Conservation (phyloP, 257 asterid genomes). For the Salvia splendens region DNA sequence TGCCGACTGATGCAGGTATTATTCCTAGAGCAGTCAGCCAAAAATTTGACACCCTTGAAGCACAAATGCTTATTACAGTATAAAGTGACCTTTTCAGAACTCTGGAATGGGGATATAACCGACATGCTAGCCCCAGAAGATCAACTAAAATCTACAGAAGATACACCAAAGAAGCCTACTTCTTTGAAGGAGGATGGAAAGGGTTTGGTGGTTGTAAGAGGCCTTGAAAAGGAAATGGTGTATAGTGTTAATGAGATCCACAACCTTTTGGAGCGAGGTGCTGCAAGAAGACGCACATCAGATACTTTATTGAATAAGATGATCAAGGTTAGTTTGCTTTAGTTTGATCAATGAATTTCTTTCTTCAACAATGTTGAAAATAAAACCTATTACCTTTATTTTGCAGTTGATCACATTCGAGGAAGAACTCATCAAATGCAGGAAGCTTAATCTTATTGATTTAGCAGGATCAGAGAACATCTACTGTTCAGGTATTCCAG, state of each 20-base stretch:
- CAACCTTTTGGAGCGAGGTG: conserved; percentile 78
- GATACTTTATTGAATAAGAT: conserved; percentile 77
- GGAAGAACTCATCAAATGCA: conserved; percentile 83
- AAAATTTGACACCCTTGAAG: conserved; percentile 81
- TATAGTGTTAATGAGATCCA: conserved; percentile 81
- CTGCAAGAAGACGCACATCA: conserved; percentile 76
- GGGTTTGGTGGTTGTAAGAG: conserved; percentile 73
- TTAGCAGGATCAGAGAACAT: conserved; percentile 91
- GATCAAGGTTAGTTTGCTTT: conserved; percentile 56
- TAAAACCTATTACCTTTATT: not conserved
- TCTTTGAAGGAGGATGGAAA: conserved; percentile 84
- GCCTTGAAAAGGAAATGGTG: conserved; percentile 88
- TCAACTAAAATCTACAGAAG: conserved; percentile 49
- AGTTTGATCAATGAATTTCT: not conserved
- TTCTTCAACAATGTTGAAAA: not conserved
- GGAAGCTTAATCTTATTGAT: conserved; percentile 91
- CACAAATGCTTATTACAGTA: conserved; percentile 73
- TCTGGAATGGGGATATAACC: conserved; percentile 78
- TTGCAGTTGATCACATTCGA: conserved; percentile 90
- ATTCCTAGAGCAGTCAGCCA: conserved; percentile 88
- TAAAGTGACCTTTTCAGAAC: conserved; percentile 86
- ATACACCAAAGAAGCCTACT: conserved; percentile 57
- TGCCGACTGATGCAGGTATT: conserved; percentile 81
- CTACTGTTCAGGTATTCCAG: conserved; percentile 80
- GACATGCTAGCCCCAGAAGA: conserved; percentile 74